These are phyloP conservation scores for Ophiosphaerella narmari DNA, from an alignment of 2,329 filamentous ascomycete genomes.

Conservation along the genomic window DNA sequence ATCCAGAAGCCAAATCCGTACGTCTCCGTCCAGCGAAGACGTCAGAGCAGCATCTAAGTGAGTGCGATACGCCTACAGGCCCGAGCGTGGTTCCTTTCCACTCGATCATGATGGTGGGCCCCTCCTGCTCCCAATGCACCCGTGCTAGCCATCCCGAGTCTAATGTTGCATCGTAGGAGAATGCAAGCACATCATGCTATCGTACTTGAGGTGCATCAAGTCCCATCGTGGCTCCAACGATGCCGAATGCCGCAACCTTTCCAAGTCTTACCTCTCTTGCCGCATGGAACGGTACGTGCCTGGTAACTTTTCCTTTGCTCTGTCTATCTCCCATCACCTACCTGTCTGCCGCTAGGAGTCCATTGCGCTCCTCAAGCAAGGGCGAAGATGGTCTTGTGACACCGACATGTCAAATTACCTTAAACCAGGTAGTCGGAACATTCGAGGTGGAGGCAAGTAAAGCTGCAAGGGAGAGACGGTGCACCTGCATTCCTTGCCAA, in stretches of 20 bases:
- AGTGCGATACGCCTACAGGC: constrained; percentile 55
- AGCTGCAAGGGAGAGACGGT: constrained; percentile 31
- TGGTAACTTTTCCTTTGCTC: constrained; percentile 10
- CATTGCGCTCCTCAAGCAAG: constrained; percentile 17
- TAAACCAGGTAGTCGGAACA: constrained; percentile 33
- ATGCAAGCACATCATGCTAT: constrained; percentile 86
- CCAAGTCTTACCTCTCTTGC: constrained; percentile 87
- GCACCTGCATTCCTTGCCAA: constrained; percentile 24
- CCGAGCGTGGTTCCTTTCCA: constrained; percentile 93
- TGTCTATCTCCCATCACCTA: too few species aligned
- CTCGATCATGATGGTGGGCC: constrained; percentile 82
- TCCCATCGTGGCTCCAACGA: constrained; percentile 83
- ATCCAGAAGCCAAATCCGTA: constrained; percentile 73
- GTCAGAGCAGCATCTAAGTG: not conserved
- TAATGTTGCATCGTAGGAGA: constrained; percentile 65
- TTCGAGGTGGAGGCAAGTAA: constrained; percentile 12
- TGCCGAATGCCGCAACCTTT: constrained; percentile 79
- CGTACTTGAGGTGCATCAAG: constrained; percentile 87
- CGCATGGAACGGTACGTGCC: constrained; percentile 86
- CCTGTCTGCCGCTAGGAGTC: constrained; percentile 2
- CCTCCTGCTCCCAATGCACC: not conserved
- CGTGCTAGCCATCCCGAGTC: constrained; percentile 1
- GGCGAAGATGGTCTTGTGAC: constrained; percentile 30
- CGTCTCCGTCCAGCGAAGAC: constrained; percentile 38
- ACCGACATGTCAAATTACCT: constrained; percentile 39